Conservation (phyloP, 441 rosid genomes). For the Populus hybrid region DNA sequence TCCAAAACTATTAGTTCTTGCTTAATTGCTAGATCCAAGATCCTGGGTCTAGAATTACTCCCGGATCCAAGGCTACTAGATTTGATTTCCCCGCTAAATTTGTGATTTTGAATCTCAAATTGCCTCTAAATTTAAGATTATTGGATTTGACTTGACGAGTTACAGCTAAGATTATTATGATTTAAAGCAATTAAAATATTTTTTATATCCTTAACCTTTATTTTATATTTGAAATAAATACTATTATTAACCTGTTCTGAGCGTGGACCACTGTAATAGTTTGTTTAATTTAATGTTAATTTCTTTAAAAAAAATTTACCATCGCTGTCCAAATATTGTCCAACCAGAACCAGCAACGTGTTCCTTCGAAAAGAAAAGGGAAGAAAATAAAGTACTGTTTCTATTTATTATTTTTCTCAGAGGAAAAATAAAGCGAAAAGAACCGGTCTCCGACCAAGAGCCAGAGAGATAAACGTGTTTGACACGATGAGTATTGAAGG, state of each 20-base stretch:
- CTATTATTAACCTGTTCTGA: no score
- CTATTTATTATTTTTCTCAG: neutral
- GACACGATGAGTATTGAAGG: conserved; percentile 4
- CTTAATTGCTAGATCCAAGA: rapidly evolving
- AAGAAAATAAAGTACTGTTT: neutral
- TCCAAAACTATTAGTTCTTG: rapidly evolving
- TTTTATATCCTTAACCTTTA: no score
- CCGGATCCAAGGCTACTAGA: rapidly evolving
- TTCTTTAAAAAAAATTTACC: no score
- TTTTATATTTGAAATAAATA: no score
- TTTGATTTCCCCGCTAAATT: rapidly evolving
- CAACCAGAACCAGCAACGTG: neutral
- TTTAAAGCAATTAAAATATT: no score
- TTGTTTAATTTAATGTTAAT: no score
- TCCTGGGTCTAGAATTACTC: no score
- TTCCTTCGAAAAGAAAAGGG: neutral
- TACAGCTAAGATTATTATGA: rapidly evolving
- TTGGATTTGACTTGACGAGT: no score
- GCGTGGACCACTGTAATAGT: no score
- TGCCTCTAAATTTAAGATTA: rapidly evolving
- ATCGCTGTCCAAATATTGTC: neutral
- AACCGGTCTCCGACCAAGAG: conserved; percentile 14
- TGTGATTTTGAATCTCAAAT: rapidly evolving
- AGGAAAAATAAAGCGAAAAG: neutral
- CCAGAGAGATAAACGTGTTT: conserved; percentile 19